Base-by-base conservation (phyloP, 352 stramenopile species). In the Globisporangium irregulare region DNA sequence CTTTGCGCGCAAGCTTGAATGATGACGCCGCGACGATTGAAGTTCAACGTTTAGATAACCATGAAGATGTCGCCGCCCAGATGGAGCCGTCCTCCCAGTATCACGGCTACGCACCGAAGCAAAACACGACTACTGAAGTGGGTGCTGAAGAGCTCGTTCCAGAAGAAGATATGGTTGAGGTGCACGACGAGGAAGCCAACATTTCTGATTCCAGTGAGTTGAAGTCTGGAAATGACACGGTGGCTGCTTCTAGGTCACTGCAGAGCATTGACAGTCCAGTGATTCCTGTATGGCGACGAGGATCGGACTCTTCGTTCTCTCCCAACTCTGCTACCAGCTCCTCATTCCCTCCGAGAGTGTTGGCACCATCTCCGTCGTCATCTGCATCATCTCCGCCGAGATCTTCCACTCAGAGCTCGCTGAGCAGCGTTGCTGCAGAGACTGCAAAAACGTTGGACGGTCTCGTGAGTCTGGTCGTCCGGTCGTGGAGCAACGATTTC, bases 391-490 rank as follows among this genome's bases (percentile, higher is more conserved):
- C 5, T 3, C 29, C 4, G 6, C 3, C 41, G 27, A 14, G 38
- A 46, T 38, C 15, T 38, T 29, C n/a, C 8, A 50, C 64, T 32
- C 43, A 51, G 25, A 66, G 57, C 32, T 65, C 57, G 6, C 22
- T 29, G 25, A 70, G 65, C 8, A 70, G 65, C 9, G 43, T 59
- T 14, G 57, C 59, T 9, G 50, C 38, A 43, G 66, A 71, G 41
- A 71, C 66, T 15, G 59, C 66, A 1, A 63, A 67, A 22, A 62
- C 66, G 25, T 36, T 71, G 22, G 59, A 71, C 55, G 53, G 66
- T 15, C 66, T 71, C 59, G 66, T 71, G 59, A 71, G 66, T 34
- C 59, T 71, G 10, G 66, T 71, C 3, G 66, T 71, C 1, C 66
- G 67, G 27, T 71, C 66, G 15, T 71, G 66, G 66, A 62, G 66